Evolutionary conservation across 2,329 filamentous ascomycete species (phyloP).

Genomic region (Diaporthe ampelina): DNA sequence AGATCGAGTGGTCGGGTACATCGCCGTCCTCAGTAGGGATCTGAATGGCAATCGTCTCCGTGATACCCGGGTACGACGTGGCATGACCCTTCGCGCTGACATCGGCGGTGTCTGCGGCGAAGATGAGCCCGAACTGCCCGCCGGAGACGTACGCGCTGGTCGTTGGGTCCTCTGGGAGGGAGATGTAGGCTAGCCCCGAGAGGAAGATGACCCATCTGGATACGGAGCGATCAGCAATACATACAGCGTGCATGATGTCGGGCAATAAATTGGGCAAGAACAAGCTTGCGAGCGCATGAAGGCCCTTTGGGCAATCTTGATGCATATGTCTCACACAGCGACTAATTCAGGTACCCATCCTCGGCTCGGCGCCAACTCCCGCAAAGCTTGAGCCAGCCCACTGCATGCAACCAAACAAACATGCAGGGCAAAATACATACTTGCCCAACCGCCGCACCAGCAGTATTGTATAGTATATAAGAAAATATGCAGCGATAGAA

Average conservation of each 20-base stretch:
- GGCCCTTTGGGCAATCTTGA: no score
- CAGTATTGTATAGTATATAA: no score
- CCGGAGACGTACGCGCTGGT: slow-evolving; percentile 53
- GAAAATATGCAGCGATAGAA: no score
- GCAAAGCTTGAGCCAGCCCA: no score
- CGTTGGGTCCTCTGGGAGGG: slow-evolving; percentile 53
- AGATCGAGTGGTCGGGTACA: slow-evolving; percentile 55
- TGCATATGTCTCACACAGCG: no score
- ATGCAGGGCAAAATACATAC: neutral
- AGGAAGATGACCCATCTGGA: slow-evolving; percentile 54
- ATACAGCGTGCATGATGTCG: neutral
- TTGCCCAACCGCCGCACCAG: no score
- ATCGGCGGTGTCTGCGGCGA: slow-evolving; percentile 58
- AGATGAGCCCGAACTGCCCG: slow-evolving; percentile 56
- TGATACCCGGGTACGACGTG: slow-evolving; percentile 55
- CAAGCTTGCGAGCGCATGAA: no score
- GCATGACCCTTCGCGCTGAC: slow-evolving; percentile 57
- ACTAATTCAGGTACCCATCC: no score
- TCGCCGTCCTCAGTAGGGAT: slow-evolving; percentile 53
- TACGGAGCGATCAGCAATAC: neutral
- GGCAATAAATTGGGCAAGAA: neutral
- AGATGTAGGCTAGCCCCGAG: slow-evolving; percentile 57
- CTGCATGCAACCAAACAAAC: no score
- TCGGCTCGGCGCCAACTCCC: no score
- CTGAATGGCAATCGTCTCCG: slow-evolving; percentile 54